Base-by-base conservation (phyloP, 2,329 filamentous ascomycete genomes). In the Aaosphaeria pasadenensis region DNA sequence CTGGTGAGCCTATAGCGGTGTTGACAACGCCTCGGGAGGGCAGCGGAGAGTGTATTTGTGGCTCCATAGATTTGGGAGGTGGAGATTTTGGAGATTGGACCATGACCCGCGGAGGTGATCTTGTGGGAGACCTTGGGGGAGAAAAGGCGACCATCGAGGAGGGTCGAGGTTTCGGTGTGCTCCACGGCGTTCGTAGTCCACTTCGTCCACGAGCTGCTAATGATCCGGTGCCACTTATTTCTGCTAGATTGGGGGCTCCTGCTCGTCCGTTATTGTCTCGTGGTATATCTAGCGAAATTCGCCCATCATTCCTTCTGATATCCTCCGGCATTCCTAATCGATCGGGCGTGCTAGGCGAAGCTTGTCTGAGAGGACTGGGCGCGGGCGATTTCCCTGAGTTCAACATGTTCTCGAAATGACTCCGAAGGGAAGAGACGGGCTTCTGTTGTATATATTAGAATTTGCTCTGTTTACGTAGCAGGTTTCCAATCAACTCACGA, bases 371-470 rank as follows among this genome's bases (percentile, higher is more conserved):
- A 29, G 58, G 51, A 6, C 59, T 45, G 35, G 65, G 50, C 9
- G 56, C 49, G 45, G 60, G 52, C 17, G 53, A 44, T 45, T 62
- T 63, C 57, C 64, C 66, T 17, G 58, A 56, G 49, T 56, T 81
- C 55, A 80, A 77, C 75, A 92, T 84, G 64, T 86, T 89, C 75
- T 94, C 89, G 68, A 92, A 94, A 60, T 88, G 85, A 54, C 87
- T 89, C 52, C 86, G 81, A 51, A 94, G 77, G 44, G 88, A 91
- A 44, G 89, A 94, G 44, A 94, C 88, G 29, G 89, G 88, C 74
- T 85, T 89, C 87, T 90, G 38, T 11, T 9, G 35, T 2, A 30
- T 13, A 3, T 44, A 52, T 66, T 44, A 64, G 55, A 40, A 53
- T 39, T 33, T 29, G 45, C 40, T 48, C n/a, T 31, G 30, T 13